phyloP scores from a whole-genome alignment of 208 protist species.

The Leishmania gerbilli region DNA sequence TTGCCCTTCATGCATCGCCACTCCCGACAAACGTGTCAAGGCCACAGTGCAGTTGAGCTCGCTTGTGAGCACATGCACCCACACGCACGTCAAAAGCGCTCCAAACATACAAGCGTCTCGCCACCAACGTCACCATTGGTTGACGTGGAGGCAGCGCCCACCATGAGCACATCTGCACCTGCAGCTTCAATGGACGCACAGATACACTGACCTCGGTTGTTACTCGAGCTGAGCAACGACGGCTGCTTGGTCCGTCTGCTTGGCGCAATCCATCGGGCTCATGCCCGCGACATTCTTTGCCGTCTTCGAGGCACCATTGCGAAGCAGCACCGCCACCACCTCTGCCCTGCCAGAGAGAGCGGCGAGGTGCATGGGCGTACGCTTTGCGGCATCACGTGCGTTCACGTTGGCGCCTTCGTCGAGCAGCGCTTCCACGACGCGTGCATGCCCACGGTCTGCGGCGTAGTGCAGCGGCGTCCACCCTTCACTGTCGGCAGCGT shows the following conservation, averaged over 20 bases:
- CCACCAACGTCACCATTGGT: not conserved
- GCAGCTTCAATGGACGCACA: not conserved
- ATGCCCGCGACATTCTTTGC: conserved; percentile 68
- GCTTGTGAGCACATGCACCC: not conserved
- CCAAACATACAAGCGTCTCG: not conserved
- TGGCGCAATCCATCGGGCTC: conserved; percentile 62
- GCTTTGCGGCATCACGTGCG: conserved; percentile 53
- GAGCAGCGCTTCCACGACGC: conserved; percentile 41
- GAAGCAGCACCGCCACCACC: conserved; percentile 45
- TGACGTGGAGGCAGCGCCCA: not conserved
- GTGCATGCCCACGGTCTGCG: conserved; percentile 64
- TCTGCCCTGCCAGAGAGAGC: conserved; percentile 44
- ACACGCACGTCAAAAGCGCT: not conserved
- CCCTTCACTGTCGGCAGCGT: conserved; percentile 69
- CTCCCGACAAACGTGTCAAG: not conserved
- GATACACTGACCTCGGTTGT: not conserved
- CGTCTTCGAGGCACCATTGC: conserved; percentile 43
- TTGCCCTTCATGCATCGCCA: not conserved
- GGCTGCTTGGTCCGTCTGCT: conserved; percentile 37
- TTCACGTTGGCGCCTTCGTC: conserved; percentile 78
- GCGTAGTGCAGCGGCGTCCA: conserved; percentile 91
- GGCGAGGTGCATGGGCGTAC: conserved; percentile 86
- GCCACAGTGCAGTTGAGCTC: not conserved
- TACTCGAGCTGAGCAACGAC: conserved; percentile 17
- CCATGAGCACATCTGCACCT: not conserved